A percentile compares a stretch with the other conserved stretches of the same genome.
phyloP scores from a whole-genome alignment of 2,329 filamentous ascomycete genomes.

The Phyllosticta citribraziliensis region DNA sequence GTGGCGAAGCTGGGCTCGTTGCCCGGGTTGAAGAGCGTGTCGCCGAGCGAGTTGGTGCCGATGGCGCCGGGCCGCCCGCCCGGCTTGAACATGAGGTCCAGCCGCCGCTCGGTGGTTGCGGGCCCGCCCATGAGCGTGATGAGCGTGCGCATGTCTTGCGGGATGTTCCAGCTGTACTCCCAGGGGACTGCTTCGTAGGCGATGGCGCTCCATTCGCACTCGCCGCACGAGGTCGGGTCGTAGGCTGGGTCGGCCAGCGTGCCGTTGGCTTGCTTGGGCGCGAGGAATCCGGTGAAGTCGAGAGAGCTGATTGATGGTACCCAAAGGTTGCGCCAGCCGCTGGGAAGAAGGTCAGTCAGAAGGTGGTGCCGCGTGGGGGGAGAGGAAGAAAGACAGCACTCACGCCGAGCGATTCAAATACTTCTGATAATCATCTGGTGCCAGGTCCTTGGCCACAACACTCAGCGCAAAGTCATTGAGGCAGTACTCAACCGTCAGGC shows the following conservation, averaged over 20 bases:
- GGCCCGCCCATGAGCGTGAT: slow-evolving; percentile 35
- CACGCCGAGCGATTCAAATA: slow-evolving; percentile 27
- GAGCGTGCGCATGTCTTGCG: slow-evolving; percentile 32
- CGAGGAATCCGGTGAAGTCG: slow-evolving; percentile 21
- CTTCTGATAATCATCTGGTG: slow-evolving; percentile 29
- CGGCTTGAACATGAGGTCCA: slow-evolving; percentile 33
- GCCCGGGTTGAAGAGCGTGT: slow-evolving; percentile 20
- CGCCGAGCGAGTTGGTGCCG: slow-evolving; percentile 24
- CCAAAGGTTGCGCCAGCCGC: slow-evolving; percentile 33
- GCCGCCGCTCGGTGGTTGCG: slow-evolving; percentile 27
- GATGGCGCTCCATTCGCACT: slow-evolving; percentile 32
- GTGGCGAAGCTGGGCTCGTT: slow-evolving; percentile 21
- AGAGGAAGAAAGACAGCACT: not conserved
- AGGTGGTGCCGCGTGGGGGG: not conserved
- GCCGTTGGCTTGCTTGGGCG: slow-evolving; percentile 26
- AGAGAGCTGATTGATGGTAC: slow-evolving; percentile 26
- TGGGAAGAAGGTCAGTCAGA: not conserved
- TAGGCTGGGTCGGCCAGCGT: slow-evolving; percentile 28
- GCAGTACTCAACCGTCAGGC: slow-evolving; percentile 29
- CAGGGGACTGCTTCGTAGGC: slow-evolving; percentile 35
- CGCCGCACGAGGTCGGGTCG: slow-evolving; percentile 32
- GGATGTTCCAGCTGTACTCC: slow-evolving; percentile 36
- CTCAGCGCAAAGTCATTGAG: slow-evolving; percentile 31
- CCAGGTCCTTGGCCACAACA: slow-evolving; percentile 26
- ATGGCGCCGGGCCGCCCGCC: slow-evolving; percentile 25